A percentile compares a stretch with the other conserved stretches of the same genome.
These are phyloP conservation scores for Hyphodiscus sp. DNA, from an alignment of 2,329 filamentous ascomycete species.

Conservation along the genomic window DNA sequence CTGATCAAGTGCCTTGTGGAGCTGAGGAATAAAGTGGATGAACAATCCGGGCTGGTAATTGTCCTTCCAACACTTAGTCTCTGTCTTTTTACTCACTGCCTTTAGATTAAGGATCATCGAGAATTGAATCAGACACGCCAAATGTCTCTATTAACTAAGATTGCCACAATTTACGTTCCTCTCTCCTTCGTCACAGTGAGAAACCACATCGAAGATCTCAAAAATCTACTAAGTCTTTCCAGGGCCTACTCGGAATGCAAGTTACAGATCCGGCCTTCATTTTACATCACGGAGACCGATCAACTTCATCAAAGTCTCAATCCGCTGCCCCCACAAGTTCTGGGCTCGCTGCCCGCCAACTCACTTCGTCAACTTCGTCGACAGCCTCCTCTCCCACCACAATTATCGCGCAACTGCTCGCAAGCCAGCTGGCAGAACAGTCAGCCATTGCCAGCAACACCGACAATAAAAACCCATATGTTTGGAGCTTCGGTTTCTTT, in stretches of 20 bases:
- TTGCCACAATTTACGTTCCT: conserved; percentile 6
- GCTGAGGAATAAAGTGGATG: not conserved
- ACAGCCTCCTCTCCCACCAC: not conserved
- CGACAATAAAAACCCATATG: not conserved
- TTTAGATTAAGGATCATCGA: conserved; percentile 12
- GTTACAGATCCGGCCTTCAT: not conserved
- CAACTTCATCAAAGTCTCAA: not conserved
- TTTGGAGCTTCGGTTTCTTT: not conserved
- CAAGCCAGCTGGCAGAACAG: not conserved
- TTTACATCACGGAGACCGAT: not conserved
- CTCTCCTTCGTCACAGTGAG: conserved; percentile 8
- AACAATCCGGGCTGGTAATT: not conserved
- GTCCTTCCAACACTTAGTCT: not conserved
- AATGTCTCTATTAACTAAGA: conserved; percentile 4
- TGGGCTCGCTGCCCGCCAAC: not conserved
- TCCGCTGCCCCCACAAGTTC: not conserved
- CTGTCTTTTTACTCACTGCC: not conserved
- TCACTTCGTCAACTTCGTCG: not conserved
- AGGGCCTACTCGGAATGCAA: conserved; percentile 11
- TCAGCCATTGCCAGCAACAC: not conserved
- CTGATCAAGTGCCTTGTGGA: not conserved
- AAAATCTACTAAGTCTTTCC: not conserved
- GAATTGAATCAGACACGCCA: conserved; percentile 8
- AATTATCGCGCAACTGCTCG: not conserved
- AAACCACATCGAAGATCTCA: not conserved